Evolutionary conservation across 441 rosid species (phyloP), one percentile per base, ranked within the genome.

Genomic region (Pelargonium myrrhifolium): DNA sequence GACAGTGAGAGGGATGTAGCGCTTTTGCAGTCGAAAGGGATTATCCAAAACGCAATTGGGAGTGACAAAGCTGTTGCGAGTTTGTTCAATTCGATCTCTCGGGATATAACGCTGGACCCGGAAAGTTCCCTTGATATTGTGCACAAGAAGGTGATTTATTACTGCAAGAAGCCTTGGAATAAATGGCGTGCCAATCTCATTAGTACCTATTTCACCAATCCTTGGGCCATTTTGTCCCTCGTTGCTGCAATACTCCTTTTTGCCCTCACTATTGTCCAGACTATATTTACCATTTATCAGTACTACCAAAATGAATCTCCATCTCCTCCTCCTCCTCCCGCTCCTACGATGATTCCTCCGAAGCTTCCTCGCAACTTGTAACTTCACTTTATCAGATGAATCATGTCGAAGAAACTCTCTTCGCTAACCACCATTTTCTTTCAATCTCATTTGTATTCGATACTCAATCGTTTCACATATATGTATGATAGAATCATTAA

Each of bases 81-180:
- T 18, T 20, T 53, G 59, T 18, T 53, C 59, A 53, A 53, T 22
- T 53, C 59, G 10, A 21, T 53, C 10, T 53, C 59, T 3, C 17
- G 20, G 59, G 59, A 53, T 53, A 22, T 53, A 22, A 53, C 59
- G 2, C 11, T 53, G 59, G 59, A 53, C 20, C 59, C 59, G 24
- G 59, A 53, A 22, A 53, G 59, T 11, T 1, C 9, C 10, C 59
- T 53, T 7, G 59, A 53, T 2, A 18, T 53, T 20, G 26, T 53
- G 59, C 59, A 53, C 2, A 53, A 22, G 20, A 53, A 53, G 59
- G 59, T 53, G 17, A 53, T 53, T 17, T 21, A 18, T 11, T 53
- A 53, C 11, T 53, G 59, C 59, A 53, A 10, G 59, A 53, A 53
- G 59, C 59, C 59, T 53, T 53, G 59, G 59, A 53, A 53, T 20